These are phyloP conservation scores for Haplosporangium sp. DNA, from an alignment of 371 early-diverging fungal genomes.

Conservation along the genomic window DNA sequence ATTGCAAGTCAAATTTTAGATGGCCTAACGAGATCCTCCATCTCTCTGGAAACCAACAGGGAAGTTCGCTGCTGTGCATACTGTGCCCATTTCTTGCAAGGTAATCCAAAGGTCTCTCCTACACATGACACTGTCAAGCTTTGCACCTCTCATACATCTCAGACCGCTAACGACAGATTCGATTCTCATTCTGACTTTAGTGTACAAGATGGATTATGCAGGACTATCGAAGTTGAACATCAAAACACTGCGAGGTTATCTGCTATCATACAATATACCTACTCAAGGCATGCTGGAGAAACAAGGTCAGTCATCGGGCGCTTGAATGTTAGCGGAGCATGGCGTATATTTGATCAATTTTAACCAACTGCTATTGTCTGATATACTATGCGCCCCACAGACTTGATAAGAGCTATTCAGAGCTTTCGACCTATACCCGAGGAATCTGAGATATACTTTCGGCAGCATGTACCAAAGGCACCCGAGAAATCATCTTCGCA, in stretches of 20 bases:
- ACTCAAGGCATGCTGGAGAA: conserved; percentile 55
- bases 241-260: conserved; percentile 49
- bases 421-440: conserved; percentile 50
- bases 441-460: conserved; percentile 44
- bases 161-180: no score
- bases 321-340: background rate
- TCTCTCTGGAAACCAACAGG: conserved; percentile 2
- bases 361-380: no score
- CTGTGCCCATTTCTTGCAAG: conserved; percentile 50
- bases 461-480: conserved; percentile 26
- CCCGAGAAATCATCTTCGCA: conserved; percentile 24
- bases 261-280: conserved; percentile 42
- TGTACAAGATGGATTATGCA: conserved; percentile 45
- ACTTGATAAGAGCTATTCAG: conserved; percentile 43
- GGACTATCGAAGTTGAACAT: conserved; percentile 42
- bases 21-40: background rate
- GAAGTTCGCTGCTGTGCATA: conserved; percentile 47
- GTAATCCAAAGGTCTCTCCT: conserved; percentile 7
- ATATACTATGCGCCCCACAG: conserved; percentile 4
- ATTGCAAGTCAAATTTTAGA: background rate
- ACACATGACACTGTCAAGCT: background rate
- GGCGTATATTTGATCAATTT: background rate
- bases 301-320: conserved; percentile 30
- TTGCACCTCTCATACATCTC: background rate
- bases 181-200: conserved; percentile 8